Base-by-base conservation (phyloP, 1,284 basidiomycete genomes). In the Cutaneotrichosporon daszewskae region DNA sequence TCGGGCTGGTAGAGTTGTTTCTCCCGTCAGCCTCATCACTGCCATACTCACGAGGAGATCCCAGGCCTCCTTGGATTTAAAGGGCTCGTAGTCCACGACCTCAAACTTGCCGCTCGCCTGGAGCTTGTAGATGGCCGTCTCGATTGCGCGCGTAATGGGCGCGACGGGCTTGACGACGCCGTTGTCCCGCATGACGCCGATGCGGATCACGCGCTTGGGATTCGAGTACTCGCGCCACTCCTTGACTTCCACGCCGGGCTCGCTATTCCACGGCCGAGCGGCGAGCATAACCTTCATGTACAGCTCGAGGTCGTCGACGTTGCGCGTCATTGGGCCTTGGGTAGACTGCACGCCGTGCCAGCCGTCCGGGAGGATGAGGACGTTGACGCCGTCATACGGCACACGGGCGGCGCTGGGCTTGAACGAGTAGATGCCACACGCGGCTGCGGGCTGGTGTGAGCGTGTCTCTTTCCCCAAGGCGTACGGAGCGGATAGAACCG, bases 141-240 rank as follows among this genome's bases (percentile, higher is more conserved):
- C 55, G 43, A 75, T 45, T 0, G 68, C 73, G 3, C 69, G 53
- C 11, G 55, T 47, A 26, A 72, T 62, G 0, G 73, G 69, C 11
- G 67, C 59, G 7, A 60, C 62, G 2, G 72, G 71, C 17, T 49
- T 54, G 19, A 72, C 62, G 1, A 68, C 47, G 1, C 69, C 69
- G 49, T 75, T 72, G 32, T 71, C 56, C 47, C 62, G 56, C 57
- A 73, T 64, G 18, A 73, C 58, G 1, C 68, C 74, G 17, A 72
- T 54, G 13, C 59, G 47, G 0, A 62, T 58, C 37, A 3, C 68
- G 50, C 10, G n/a, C n/a, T n/a, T n/a, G n/a, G n/a, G n/a, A n/a
- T 56, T 47, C 31, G 70, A 62, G 0, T 71, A 68, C 14, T 64
- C 59, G 20, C 54, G 56, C 84, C 84, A 87, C 2, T 74, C 73